Evolutionary conservation across 2,329 filamentous ascomycete species (phyloP).

Genomic region (Clarireedia monteithiana): DNA sequence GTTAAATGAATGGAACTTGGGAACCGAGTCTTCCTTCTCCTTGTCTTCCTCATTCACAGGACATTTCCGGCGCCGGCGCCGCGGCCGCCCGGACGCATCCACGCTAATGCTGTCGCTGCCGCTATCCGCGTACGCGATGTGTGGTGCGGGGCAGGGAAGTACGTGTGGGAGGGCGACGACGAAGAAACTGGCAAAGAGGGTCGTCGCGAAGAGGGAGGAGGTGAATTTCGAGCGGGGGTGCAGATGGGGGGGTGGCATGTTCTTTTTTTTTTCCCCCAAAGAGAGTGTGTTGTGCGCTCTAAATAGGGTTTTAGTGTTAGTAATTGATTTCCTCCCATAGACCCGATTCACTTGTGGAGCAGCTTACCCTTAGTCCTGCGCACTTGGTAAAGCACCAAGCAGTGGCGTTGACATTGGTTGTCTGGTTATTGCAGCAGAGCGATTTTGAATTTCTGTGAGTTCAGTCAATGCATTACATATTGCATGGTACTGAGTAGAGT

Average conservation of each 20-base stretch:
- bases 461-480: background rate
- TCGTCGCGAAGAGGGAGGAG: slow-evolving; percentile 90
- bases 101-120: slow-evolving; percentile 25
- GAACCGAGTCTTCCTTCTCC: background rate
- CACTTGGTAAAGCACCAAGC: too few relatives aligned
- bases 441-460: too few relatives aligned
- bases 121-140: slow-evolving; percentile 63
- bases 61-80: slow-evolving; percentile 38
- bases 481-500: too few relatives aligned
- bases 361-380: too few relatives aligned
- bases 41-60: slow-evolving; percentile 33
- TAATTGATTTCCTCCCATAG: background rate
- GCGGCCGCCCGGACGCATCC: slow-evolving; percentile 22
- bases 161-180: slow-evolving; percentile 87
- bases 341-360: too few relatives aligned
- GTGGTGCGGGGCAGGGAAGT: slow-evolving; percentile 81
- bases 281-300: slow-evolving; percentile 17
- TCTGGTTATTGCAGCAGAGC: too few relatives aligned
- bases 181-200: slow-evolving; percentile 79
- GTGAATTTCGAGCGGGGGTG: slow-evolving; percentile 92
- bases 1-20: background rate
- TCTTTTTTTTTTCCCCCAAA: background rate
- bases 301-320: background rate
- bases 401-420: too few relatives aligned
- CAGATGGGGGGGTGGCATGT: slow-evolving; percentile 72